Evolutionary conservation across 1,284 basidiomycete species (phyloP), one percentile per base, ranked within the genome.

Genomic region (Puccinia triticina): DNA sequence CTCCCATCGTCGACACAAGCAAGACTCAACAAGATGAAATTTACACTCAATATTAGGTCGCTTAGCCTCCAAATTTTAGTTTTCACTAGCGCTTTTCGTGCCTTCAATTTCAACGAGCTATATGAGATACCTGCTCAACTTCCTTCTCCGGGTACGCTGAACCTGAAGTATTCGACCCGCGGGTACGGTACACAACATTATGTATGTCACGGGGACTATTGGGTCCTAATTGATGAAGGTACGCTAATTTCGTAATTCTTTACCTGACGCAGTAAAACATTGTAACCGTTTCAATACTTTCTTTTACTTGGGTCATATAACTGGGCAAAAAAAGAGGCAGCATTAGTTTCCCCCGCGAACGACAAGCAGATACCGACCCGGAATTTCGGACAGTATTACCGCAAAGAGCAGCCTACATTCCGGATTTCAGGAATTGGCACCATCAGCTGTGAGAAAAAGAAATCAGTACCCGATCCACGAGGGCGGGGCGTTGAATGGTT

Each of bases 171-270:
- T 32, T 43, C 59, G 34, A 16, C 53, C 21, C 18, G 37, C 8
- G 73, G 53, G 32, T 4, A 34, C 14, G 73, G 73, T 40, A 29
- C n/a, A 16, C 73, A 75, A 75, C 26, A 59, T 32, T 75, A 75
- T 26, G 16, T 14, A 2, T 75, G 73, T n/a, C 12, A 32, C 10
- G 34, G 10, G 2, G 34, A 34, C 10, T 12, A 8, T 1, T 75
- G 73, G 73, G 16, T 14, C 5, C n/a, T 11, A 3, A 1, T 34
- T 26, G 73, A 53, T 53, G 73, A 50, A 37, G 18, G 73, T 75
- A 18, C 1, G 73, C 48, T 34, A n/a, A 53, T 29, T 59, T 18
- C 43, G 11, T 72, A 12, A 16, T 72, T 46, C 43, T 43, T 14
- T 18, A 32, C 5, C 12, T 26, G 53, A 72, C 3, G 18, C 43